Evolutionary conservation across 2,329 filamentous ascomycete species (phyloP).

Genomic region (Pestalotiopsis sp.): DNA sequence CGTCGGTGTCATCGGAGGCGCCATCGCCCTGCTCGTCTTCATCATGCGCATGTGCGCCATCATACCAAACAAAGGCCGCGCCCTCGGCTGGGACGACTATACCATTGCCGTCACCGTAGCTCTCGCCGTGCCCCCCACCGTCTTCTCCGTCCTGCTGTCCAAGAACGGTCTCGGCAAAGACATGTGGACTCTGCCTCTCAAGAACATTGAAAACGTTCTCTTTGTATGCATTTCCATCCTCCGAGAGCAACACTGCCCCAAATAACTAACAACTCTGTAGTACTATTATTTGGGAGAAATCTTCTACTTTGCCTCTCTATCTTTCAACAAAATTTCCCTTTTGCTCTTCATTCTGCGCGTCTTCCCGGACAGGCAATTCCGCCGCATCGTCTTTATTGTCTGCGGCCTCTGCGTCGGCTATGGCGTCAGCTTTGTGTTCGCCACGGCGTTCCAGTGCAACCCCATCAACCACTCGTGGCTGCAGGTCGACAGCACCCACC

Average conservation of each 20-base stretch:
- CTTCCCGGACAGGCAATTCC: slow-evolving; percentile 31
- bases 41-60: slow-evolving; percentile 15
- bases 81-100: slow-evolving; percentile 19
- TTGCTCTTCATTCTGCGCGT: slow-evolving; percentile 35
- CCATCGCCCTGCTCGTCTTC: slow-evolving; percentile 15
- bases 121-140: slow-evolving; percentile 17
- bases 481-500: slow-evolving; percentile 19
- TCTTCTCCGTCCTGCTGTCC: slow-evolving; percentile 17
- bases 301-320: slow-evolving; percentile 35
- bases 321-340: slow-evolving; percentile 36
- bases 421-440: slow-evolving; percentile 23
- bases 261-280: slow-evolving; percentile 8
- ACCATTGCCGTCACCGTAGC: slow-evolving; percentile 15
- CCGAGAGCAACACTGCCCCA: not conserved
- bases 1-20: slow-evolving; percentile 19
- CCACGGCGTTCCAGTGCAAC: slow-evolving; percentile 31
- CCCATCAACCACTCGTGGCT: slow-evolving; percentile 35
- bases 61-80: slow-evolving; percentile 13
- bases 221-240: slow-evolving; percentile 12
- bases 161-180: slow-evolving; percentile 21
- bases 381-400: slow-evolving; percentile 25
- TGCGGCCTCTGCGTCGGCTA: slow-evolving; percentile 30
- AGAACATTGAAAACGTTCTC: slow-evolving; percentile 20
- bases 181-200: slow-evolving; percentile 20
- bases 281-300: slow-evolving; percentile 35